Evolutionary conservation across 306 rosid genomes (phyloP).

Genomic region (Neltuma alba): DNA sequence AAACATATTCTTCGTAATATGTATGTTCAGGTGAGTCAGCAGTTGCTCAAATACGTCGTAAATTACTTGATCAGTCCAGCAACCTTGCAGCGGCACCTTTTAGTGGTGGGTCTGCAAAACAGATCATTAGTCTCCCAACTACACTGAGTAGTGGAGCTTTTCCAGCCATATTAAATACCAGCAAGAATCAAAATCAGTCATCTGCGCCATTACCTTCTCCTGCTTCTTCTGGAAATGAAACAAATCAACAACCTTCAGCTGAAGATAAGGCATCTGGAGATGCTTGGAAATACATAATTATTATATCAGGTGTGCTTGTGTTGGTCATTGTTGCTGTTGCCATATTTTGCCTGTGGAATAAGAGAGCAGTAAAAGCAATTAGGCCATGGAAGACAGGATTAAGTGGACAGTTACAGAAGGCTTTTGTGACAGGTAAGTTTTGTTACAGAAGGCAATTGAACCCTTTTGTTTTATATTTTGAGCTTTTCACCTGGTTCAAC

Average conservation of each 20-base stretch:
- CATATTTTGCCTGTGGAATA: constrained; percentile 62
- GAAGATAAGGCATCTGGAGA: constrained; percentile 34
- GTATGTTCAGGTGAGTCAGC: constrained; percentile 52
- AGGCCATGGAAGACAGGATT: constrained; percentile 93
- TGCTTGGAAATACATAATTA: constrained; percentile 55
- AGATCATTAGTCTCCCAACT: constrained; percentile 50
- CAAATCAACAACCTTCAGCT: constrained; percentile 11
- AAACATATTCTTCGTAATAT: constrained; percentile 26
- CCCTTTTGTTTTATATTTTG: too few species aligned
- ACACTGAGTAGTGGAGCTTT: constrained; percentile 74
- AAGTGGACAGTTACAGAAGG: constrained; percentile 94
- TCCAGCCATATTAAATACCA: constrained; percentile 62
- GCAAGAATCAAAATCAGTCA: constrained; percentile 39
- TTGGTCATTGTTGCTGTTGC: constrained; percentile 46
- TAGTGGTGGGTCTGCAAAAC: constrained; percentile 38
- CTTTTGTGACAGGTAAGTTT: constrained; percentile 96
- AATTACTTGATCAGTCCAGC: constrained; percentile 63
- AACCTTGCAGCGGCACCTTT: constrained; percentile 77
- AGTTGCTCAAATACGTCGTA: constrained; percentile 54
- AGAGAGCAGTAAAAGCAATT: constrained; percentile 66
- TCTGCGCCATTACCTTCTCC: constrained; percentile 23
- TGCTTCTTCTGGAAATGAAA: constrained; percentile 27
- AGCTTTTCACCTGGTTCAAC: not conserved
- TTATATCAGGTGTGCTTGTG: constrained; percentile 44
- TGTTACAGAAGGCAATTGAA: too few species aligned